Evolutionary conservation across 805 yeast species (phyloP), one percentile per base, ranked within the genome.

Genomic region (Saturnispora mendoncae): DNA sequence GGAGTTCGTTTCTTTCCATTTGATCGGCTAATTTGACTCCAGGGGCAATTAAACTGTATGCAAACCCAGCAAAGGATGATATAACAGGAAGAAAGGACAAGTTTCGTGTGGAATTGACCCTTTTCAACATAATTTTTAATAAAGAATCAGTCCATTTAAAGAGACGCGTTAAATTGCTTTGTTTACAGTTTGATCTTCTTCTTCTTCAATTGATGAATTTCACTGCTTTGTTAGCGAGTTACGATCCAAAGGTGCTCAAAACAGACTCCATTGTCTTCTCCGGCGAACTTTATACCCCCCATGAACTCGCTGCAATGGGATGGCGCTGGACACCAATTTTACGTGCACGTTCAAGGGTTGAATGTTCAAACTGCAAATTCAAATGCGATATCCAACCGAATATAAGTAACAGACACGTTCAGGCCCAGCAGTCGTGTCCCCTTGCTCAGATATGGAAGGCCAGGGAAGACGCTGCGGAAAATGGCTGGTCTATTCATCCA

Each of bases 1-100:
- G 71, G 33, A 68, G 49, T 51, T 69, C 62, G 13, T 77, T 76
- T 4, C 60, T 57, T 44, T 68, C 81, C 75, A 82, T 72, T 42
- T 73, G 59, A 46, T 77, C 69, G 2, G 87, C 90, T 38, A 79
- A 59, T 32, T 64, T 52, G 28, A 77, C 73, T 36, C 71, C 69
- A 41, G 70, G 61, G 19, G 71, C 45, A 10, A 56, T 33, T 13
- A 47, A 39, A 4, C 37, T 45, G 29, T 46, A 44, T 10, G 46
- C 44, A 17, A n/a, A 19, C 7, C 39, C 33, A 14, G 28, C 34
- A 5, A 37, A 6, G 4, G 39, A 25, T 18, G 39, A 20, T 10
- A 29, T 13, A 18, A 37, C 7, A 6, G 39, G 33, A 9, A 37
- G 28, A 4, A 37, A 3, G 4, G 33, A 28, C 1, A 37, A 9